Conservation (phyloP, 1,139 yeast genomes). For the Sugiyamaella xylanicola region DNA sequence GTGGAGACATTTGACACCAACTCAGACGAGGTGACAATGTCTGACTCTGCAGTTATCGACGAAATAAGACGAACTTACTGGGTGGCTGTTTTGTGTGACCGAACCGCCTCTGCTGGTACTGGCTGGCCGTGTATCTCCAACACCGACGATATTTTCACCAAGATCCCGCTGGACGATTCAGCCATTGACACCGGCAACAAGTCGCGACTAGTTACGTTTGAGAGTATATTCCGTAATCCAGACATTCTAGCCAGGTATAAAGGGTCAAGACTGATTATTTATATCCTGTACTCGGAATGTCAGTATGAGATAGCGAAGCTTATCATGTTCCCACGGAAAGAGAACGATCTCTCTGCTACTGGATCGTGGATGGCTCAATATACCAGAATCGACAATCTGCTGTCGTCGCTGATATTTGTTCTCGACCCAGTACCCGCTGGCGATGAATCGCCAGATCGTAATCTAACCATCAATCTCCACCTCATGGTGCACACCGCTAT, state of each 20-base stretch:
- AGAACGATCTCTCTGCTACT: constrained; percentile 22
- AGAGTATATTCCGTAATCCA: constrained; percentile 24
- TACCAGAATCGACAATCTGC: constrained; percentile 25
- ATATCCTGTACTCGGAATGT: constrained; percentile 20
- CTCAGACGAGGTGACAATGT: constrained; percentile 1
- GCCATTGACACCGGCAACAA: constrained; percentile 26
- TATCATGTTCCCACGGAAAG: constrained; percentile 20
- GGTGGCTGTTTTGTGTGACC: constrained; percentile 35
- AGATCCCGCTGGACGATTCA: constrained; percentile 36
- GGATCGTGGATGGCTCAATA: constrained; percentile 32
- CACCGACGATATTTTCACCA: constrained; percentile 31
- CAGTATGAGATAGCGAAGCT: constrained; percentile 20
- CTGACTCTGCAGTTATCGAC: constrained; percentile 32
- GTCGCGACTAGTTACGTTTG: constrained; percentile 20
- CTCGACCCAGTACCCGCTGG: constrained; percentile 25
- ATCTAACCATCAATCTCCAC: constrained; percentile 26
- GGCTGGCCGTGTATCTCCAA: constrained; percentile 37
- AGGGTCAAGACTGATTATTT: constrained; percentile 18
- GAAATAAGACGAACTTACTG: constrained; percentile 40
- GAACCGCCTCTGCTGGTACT: constrained; percentile 36
- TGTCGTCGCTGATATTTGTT: constrained; percentile 21
- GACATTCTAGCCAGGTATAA: constrained; percentile 19
- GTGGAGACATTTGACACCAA: constrained; percentile 17
- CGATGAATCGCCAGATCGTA: constrained; percentile 21
- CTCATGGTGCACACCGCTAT: constrained; percentile 30